Percentiles rank a stretch among this genome's conserved stretches.
These are phyloP conservation scores for Penicillium italicum DNA, from an alignment of 2,329 filamentous ascomycete genomes.

Conservation along the genomic window DNA sequence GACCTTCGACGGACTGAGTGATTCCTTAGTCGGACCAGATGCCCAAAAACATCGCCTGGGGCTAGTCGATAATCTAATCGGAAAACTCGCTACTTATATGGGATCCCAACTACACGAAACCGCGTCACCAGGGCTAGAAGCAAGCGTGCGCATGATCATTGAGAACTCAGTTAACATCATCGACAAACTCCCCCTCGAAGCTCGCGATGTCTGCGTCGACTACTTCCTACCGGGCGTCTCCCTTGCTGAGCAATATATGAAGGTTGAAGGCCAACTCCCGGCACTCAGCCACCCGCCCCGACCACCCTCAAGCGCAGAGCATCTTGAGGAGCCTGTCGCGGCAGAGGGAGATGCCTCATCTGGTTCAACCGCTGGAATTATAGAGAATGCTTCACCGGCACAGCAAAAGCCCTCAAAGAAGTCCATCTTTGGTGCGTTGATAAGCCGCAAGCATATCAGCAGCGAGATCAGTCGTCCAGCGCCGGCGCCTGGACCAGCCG, in stretches of 20 bases:
- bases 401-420: slow-evolving; percentile 36
- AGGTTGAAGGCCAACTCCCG: slow-evolving; percentile 68
- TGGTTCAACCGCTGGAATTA: slow-evolving; percentile 19
- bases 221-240: slow-evolving; percentile 76
- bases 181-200: slow-evolving; percentile 82
- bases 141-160: slow-evolving; percentile 85
- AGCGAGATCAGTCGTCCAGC: slow-evolving; percentile 10
- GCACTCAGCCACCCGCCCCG: slow-evolving; percentile 43
- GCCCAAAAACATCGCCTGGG: slow-evolving; percentile 63
- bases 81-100: slow-evolving; percentile 64
- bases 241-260: slow-evolving; percentile 74
- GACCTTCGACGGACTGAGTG: slow-evolving; percentile 84
- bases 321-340: slow-evolving; percentile 7
- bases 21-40: slow-evolving; percentile 62
- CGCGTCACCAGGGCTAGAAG: slow-evolving; percentile 75
- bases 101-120: slow-evolving; percentile 73
- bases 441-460: slow-evolving; percentile 33
- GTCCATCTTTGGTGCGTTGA: slow-evolving; percentile 43
- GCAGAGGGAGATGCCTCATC: slow-evolving; percentile 24
- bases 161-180: slow-evolving; percentile 85
- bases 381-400: slow-evolving; percentile 15
- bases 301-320: slow-evolving; percentile 19
- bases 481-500: slow-evolving; percentile 14
- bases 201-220: slow-evolving; percentile 80
- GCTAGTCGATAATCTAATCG: slow-evolving; percentile 68